A percentile compares a stretch with the other conserved stretches of the same genome.
Evolutionary conservation across 129 eudicot genomes (phyloP).

Genomic region (Pseudognaphalium luteoalbum): DNA sequence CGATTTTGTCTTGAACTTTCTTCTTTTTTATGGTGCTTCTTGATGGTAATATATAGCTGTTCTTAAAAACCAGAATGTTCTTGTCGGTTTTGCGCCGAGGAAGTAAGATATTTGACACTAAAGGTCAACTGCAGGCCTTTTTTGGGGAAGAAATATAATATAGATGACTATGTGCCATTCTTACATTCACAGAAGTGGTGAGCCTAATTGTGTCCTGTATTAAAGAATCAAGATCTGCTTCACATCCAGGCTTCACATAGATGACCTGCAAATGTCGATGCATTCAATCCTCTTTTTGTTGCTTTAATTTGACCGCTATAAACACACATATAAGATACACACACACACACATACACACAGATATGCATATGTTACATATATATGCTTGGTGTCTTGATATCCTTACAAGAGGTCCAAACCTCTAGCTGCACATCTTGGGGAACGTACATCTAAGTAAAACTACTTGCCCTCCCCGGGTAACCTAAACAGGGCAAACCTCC

Average conservation of each 20-base stretch:
- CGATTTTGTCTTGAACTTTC: neutral
- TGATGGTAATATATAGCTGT: neutral
- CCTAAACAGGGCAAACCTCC: too few species aligned
- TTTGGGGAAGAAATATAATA: neutral
- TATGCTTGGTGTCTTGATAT: neutral
- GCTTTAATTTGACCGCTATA: neutral
- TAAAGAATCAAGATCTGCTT: constrained; percentile 81
- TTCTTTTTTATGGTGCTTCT: constrained; percentile 3
- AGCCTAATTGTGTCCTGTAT: constrained; percentile 80
- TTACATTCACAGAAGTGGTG: constrained; percentile 68
- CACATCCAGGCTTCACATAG: constrained; percentile 85
- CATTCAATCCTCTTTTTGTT: constrained; percentile 12
- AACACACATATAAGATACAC: neutral
- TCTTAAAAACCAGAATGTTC: constrained; percentile 16
- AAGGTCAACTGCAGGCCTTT: neutral
- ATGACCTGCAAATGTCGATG: constrained; percentile 57
- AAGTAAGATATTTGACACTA: constrained; percentile 12
- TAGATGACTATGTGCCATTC: constrained; percentile 7
- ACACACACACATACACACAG: neutral
- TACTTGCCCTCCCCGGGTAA: too few species aligned
- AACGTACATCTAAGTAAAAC: too few species aligned
- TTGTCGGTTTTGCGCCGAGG: neutral
- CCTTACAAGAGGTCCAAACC: too few species aligned
- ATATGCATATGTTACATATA: neutral
- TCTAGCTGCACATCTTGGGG: too few species aligned